Base-by-base conservation (phyloP, 805 yeast genomes). In the Candida saitoana region DNA sequence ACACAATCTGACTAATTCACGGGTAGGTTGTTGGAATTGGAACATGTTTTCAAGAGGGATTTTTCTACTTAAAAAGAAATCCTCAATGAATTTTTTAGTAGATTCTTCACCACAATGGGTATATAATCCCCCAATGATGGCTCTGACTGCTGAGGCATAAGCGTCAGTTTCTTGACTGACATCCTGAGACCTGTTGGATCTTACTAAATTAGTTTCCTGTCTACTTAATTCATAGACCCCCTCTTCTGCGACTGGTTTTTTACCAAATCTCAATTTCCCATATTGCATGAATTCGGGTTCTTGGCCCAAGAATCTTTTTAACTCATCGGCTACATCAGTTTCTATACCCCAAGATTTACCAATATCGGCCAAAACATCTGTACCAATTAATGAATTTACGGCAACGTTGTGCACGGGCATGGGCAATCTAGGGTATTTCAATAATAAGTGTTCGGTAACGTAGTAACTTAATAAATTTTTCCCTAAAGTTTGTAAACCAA, bases 271-370 rank as follows among this genome's bases (percentile, higher is more conserved):
- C 48, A 82, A 71, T 62, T 75, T 84, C 35, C 96, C 96, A 53
- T 79, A 76, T 43, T 78, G 75, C 57, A 82, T 73, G 45, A 77
- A 74, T 47, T 77, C 79, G 14, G 85, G 79, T 59, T 84, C 95
- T 41, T 83, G 77, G 24, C 82, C 72, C 50, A 88, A 67, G 52
- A 74, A 79, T 53, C 87, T 79, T 38, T 82, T 81, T 45, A 88
- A 62, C 36, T 81, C 72, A 16, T 87, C 66, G 4, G 80, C 67
- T 5, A 66, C 63, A 57, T 90, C 97, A 14, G 76, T 72, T 63
- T 88, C 90, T 38, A 93, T 81, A 66, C 99, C 99, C 97, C 97
- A 93, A 15, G 67, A 56, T 54, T 73, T 74, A 27, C 89, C 96
- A 18, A 89, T 68, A 38, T 75, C 76, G 29, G 78, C 68, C 43